These are phyloP conservation scores for Amphirosellinia nigrospora DNA, from an alignment of 495 filamentous ascomycete species.

Conservation along the genomic window DNA sequence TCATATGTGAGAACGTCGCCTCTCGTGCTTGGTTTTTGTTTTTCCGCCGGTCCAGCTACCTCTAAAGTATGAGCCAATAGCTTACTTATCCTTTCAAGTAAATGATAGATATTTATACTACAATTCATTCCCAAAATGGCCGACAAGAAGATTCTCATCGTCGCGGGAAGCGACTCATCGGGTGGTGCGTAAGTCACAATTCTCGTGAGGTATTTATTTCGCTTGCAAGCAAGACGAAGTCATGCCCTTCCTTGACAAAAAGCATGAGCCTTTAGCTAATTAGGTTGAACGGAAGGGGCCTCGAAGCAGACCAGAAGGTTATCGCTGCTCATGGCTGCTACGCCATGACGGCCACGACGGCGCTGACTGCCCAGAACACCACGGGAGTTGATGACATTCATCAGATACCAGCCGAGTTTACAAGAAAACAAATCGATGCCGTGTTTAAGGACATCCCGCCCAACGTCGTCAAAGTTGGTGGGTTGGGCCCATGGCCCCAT, in stretches of 20 bases:
- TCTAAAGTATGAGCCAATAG: background rate
- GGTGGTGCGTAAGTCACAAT: slow-evolving; percentile 76
- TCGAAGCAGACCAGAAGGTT: slow-evolving; percentile 96
- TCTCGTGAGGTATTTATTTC: slow-evolving; percentile 23
- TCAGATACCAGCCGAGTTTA: slow-evolving; percentile 75
- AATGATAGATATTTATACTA: background rate
- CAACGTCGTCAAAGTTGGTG: slow-evolving; percentile 92
- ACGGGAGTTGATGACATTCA: slow-evolving; percentile 83
- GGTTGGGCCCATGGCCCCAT: slow-evolving; percentile 25
- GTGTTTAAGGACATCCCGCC: slow-evolving; percentile 82
- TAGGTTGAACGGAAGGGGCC: slow-evolving; percentile 62
- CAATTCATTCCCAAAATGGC: slow-evolving; percentile 26
- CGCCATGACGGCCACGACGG: slow-evolving; percentile 95
- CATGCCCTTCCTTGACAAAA: background rate
- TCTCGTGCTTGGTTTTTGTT: background rate
- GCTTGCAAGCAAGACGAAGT: background rate
- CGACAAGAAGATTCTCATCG: slow-evolving; percentile 69
- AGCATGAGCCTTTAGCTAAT: background rate
- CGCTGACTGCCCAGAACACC: slow-evolving; percentile 94
- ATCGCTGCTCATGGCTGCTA: slow-evolving; percentile 91
- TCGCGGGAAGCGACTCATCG: slow-evolving; percentile 86
- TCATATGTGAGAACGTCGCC: background rate
- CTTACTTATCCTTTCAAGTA: background rate
- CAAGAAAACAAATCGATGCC: slow-evolving; percentile 83
- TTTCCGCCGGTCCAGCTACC: background rate